Percentiles rank a stretch among this genome's conserved stretches.
phyloP scores from a whole-genome alignment of 768 basidiomycete genomes.

The Coprinopsis cinerea region DNA sequence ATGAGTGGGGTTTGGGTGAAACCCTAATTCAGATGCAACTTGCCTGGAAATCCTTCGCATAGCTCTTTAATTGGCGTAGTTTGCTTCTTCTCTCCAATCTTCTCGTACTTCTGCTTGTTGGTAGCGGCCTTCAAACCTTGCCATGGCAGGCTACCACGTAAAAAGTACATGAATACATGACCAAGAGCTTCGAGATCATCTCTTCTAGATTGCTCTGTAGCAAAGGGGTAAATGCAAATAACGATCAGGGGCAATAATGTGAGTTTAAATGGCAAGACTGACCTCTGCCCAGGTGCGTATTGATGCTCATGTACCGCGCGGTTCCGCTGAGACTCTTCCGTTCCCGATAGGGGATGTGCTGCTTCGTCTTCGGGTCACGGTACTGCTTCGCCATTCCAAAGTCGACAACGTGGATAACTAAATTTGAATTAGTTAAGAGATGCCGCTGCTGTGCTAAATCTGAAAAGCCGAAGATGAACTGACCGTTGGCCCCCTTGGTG shows the following conservation, averaged over 20 bases:
- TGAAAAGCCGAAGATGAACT: constrained; percentile 16
- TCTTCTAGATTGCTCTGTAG: constrained; percentile 79
- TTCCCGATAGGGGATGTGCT: constrained; percentile 98
- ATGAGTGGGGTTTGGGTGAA: constrained; percentile 7
- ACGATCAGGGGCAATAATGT: constrained; percentile 6
- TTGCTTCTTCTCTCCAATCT: constrained; percentile 99
- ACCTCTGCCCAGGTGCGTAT: constrained; percentile 97
- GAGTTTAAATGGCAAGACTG: constrained; percentile 17
- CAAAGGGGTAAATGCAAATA: neutral
- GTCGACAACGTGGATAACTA: constrained; percentile 91
- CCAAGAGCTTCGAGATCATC: constrained; percentile 99
- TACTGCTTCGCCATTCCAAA: constrained; percentile 99
- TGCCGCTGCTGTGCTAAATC: constrained; percentile 5
- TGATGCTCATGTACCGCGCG: constrained; percentile 99
- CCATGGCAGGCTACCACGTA: constrained; percentile 96
- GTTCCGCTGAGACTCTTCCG: constrained; percentile 96
- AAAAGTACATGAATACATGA: constrained; percentile 99
- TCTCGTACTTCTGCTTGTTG: constrained; percentile 99
- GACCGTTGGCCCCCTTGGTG: constrained; percentile 84
- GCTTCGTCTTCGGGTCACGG: constrained; percentile 97
- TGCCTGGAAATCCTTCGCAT: constrained; percentile 92
- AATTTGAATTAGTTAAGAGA: constrained; percentile 1
- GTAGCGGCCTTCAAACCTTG: constrained; percentile 99
- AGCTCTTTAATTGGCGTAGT: constrained; percentile 96
- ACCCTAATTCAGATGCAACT: constrained; percentile 16